Evolutionary conservation across 2,329 filamentous ascomycete genomes (phyloP).

Genomic region (Stagonosporopsis tanaceti): DNA sequence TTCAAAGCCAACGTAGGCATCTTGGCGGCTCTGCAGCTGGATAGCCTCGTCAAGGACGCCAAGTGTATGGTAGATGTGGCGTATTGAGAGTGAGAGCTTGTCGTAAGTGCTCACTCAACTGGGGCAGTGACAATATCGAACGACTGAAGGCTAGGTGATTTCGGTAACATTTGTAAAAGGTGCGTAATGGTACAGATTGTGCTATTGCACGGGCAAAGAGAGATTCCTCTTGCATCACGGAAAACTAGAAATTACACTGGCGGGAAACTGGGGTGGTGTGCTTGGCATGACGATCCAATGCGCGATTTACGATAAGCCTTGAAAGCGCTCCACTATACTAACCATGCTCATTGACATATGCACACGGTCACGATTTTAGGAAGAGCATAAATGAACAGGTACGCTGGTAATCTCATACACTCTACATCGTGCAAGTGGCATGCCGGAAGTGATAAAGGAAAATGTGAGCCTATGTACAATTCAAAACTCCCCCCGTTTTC

Average conservation of each 20-base stretch:
- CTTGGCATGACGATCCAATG: conserved; percentile 16
- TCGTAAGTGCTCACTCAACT: conserved; percentile 7
- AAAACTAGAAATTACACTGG: not conserved
- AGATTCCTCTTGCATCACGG: not conserved
- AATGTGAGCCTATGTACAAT: conserved; percentile 44
- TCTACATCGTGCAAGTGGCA: conserved; percentile 28
- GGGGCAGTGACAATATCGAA: conserved; percentile 11
- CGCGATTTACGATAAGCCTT: conserved; percentile 4
- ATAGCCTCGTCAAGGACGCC: not conserved
- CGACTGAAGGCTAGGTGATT: not conserved
- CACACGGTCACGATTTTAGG: not conserved
- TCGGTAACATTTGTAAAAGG: conserved; percentile 4
- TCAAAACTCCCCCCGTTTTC: conserved; percentile 27
- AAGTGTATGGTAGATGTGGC: conserved; percentile 1
- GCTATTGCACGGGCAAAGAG: not conserved
- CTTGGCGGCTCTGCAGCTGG: not conserved
- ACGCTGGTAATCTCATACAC: conserved; percentile 36
- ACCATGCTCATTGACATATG: not conserved
- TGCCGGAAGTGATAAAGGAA: conserved; percentile 31
- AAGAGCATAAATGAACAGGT: conserved; percentile 17
- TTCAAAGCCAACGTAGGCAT: conserved; percentile 71
- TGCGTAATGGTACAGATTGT: not conserved
- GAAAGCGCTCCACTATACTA: not conserved
- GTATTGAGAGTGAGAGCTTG: not conserved
- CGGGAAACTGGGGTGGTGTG: not conserved